Percentiles rank a stretch among this genome's conserved stretches.
Conservation (phyloP, 2,329 filamentous ascomycete genomes). For the Elsinoe ampelina region DNA sequence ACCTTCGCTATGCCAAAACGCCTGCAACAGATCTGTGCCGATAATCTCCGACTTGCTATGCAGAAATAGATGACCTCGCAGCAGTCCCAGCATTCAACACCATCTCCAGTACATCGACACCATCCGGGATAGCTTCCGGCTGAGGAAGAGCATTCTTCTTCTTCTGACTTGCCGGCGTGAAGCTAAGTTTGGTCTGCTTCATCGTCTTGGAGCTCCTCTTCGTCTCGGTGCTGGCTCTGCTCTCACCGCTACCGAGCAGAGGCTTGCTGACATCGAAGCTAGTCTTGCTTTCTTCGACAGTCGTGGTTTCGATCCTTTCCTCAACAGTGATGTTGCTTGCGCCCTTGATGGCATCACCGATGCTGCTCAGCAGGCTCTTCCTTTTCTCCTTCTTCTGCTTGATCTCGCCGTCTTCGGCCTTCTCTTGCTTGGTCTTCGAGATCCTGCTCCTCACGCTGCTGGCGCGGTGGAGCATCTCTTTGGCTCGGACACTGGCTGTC, state of each 20-base stretch:
- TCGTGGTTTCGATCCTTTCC: not conserved
- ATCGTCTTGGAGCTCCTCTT: slow-evolving; percentile 8
- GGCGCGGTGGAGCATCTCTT: slow-evolving; percentile 4
- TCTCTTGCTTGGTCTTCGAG: not conserved
- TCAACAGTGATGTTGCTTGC: not conserved
- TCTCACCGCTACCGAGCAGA: not conserved
- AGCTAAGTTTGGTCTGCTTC: slow-evolving; percentile 12
- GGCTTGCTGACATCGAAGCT: slow-evolving; percentile 7
- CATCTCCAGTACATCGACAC: slow-evolving; percentile 12
- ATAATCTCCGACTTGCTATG: not conserved
- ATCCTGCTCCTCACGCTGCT: not conserved
- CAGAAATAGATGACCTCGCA: slow-evolving; percentile 5
- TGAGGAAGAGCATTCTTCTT: not conserved
- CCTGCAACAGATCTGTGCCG: not conserved
- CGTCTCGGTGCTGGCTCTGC: not conserved
- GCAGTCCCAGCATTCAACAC: slow-evolving; percentile 1
- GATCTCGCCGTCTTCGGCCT: not conserved
- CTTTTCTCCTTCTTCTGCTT: slow-evolving; percentile 7
- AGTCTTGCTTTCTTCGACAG: not conserved
- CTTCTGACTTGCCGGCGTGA: not conserved
- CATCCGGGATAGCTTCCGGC: not conserved
- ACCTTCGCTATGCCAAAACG: not conserved
- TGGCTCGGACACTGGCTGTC: slow-evolving; percentile 3
- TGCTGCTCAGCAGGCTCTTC: slow-evolving; percentile 5
- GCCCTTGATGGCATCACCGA: slow-evolving; percentile 1